Percentiles rank a stretch among this genome's conserved stretches.
Conservation (phyloP, 2,329 filamentous ascomycete species). For the Macroventuria anomochaeta region DNA sequence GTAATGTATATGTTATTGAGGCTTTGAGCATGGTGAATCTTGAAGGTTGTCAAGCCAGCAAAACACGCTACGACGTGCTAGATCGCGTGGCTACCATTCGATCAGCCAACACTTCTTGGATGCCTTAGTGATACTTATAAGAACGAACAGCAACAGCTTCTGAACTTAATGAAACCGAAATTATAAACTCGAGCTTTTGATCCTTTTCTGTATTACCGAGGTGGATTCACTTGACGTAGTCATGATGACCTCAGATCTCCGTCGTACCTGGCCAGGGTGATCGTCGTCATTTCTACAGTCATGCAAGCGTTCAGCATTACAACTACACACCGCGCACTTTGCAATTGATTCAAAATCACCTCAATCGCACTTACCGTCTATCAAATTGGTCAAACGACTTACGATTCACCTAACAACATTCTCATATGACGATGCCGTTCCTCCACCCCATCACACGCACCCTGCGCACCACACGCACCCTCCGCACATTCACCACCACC, state of each 20-base stretch:
- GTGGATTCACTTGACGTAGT: slow-evolving; percentile 9
- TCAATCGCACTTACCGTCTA: neutral
- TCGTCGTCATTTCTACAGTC: slow-evolving; percentile 1
- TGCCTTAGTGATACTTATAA: too few species aligned
- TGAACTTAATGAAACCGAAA: too few species aligned
- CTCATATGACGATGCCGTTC: slow-evolving; percentile 7
- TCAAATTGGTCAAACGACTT: neutral
- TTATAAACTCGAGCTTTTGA: too few species aligned
- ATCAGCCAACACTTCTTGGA: neutral
- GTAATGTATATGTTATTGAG: neutral
- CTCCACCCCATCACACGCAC: neutral
- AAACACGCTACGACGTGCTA: neutral
- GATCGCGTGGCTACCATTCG: neutral
- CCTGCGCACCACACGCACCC: neutral
- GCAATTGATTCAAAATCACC: neutral
- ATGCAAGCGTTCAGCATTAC: neutral
- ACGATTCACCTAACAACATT: neutral
- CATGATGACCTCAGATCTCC: slow-evolving; percentile 28
- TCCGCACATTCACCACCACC: slow-evolving; percentile 18
- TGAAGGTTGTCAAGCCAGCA: too few species aligned
- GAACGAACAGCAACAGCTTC: too few species aligned
- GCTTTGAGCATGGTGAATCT: too few species aligned
- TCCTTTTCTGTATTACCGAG: neutral
- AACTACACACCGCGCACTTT: neutral
- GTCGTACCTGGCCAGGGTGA: neutral